Evolutionary conservation across 2,329 filamentous ascomycete species (phyloP).

Genomic region (Penicillium sp.): DNA sequence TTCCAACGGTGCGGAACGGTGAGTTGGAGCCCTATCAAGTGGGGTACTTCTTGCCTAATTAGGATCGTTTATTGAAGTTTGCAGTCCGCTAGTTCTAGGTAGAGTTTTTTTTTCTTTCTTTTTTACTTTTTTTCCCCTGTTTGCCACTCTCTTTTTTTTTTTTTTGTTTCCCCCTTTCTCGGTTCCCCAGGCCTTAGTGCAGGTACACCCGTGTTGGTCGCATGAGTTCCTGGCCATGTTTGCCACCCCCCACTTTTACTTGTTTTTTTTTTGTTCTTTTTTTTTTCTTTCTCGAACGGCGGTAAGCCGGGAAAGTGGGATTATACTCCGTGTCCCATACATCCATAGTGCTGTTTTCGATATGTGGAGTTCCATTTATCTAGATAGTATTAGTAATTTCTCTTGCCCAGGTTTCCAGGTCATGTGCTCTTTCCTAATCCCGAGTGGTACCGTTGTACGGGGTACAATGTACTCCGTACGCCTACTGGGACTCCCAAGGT

Average conservation of each 20-base stretch:
- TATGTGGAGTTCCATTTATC: background rate
- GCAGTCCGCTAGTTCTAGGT: constrained; percentile 16
- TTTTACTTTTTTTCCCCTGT: constrained; percentile 13
- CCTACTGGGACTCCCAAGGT: background rate
- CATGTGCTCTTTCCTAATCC: background rate
- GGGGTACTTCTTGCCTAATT: constrained; percentile 14
- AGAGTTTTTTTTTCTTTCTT: constrained; percentile 20
- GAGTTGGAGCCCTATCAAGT: constrained; percentile 15
- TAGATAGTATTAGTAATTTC: constrained; percentile 1
- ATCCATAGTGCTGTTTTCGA: background rate
- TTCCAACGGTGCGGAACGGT: constrained; percentile 27
- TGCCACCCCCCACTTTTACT: constrained; percentile 8
- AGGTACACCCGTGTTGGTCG: constrained; percentile 11
- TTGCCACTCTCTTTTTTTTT: constrained; percentile 1
- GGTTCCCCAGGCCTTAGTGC: constrained; percentile 9
- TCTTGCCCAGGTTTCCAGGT: background rate
- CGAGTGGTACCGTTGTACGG: background rate
- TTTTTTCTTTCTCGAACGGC: background rate
- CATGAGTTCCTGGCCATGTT: background rate
- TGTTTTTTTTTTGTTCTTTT: background rate
- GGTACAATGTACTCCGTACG: background rate
- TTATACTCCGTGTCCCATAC: background rate
- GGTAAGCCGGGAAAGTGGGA: background rate
- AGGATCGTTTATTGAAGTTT: constrained; percentile 26
- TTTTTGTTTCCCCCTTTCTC: constrained; percentile 5